Evolutionary conservation across 805 yeast species (phyloP).

Genomic region (Candida patagonica): DNA sequence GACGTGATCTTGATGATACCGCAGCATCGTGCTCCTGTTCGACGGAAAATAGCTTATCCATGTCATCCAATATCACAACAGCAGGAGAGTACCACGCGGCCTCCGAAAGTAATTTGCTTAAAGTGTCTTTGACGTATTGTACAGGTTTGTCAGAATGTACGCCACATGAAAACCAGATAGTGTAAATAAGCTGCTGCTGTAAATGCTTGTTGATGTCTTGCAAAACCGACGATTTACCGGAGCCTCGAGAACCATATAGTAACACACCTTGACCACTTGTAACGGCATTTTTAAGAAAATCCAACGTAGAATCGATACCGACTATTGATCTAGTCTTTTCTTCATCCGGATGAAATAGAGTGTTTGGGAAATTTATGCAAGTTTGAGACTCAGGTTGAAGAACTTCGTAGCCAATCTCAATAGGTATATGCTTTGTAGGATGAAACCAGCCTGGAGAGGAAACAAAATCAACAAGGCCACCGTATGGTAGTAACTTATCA

Average conservation of each 20-base stretch:
- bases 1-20: slow-evolving; percentile 44
- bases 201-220: slow-evolving; percentile 34
- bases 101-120: slow-evolving; percentile 37
- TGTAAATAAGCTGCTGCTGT: slow-evolving; percentile 33
- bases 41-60: slow-evolving; percentile 63
- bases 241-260: slow-evolving; percentile 66
- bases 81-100: slow-evolving; percentile 76
- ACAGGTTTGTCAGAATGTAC: slow-evolving; percentile 43
- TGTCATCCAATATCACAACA: slow-evolving; percentile 63
- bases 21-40: slow-evolving; percentile 50
- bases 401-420: slow-evolving; percentile 18
- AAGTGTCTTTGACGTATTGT: slow-evolving; percentile 36
- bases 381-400: slow-evolving; percentile 34
- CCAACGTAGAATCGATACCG: slow-evolving; percentile 46
- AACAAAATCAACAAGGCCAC: slow-evolving; percentile 50
- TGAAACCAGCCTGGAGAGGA: slow-evolving; percentile 36
- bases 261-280: slow-evolving; percentile 45
- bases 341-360: not conserved
- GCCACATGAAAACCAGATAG: slow-evolving; percentile 47
- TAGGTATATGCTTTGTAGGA: slow-evolving; percentile 7
- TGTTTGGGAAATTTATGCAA: slow-evolving; percentile 6
- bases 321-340: slow-evolving; percentile 31
- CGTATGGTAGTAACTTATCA: slow-evolving; percentile 38
- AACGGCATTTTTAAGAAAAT: slow-evolving; percentile 33
- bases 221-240: slow-evolving; percentile 64